These are phyloP conservation scores for Tephrocybe sp. DNA, from an alignment of 768 basidiomycete species.

Conservation along the genomic window DNA sequence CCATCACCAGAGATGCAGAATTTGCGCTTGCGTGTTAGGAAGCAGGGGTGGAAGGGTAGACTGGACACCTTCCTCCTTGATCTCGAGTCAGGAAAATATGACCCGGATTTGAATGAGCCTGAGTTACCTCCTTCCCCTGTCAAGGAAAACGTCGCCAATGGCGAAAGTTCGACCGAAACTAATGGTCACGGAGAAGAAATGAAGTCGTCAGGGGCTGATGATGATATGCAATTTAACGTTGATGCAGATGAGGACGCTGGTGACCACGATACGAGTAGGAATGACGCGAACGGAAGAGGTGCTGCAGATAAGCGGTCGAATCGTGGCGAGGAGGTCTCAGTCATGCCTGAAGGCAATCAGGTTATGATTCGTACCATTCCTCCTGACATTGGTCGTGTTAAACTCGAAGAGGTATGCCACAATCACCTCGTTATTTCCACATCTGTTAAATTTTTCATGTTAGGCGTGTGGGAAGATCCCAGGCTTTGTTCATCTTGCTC, in stretches of 20 bases:
- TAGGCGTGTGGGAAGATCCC: constrained; percentile 77
- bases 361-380: constrained; percentile 96
- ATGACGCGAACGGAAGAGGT: constrained; percentile 60
- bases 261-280: constrained; percentile 56
- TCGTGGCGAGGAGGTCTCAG: constrained; percentile 73
- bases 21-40: constrained; percentile 76
- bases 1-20: constrained; percentile 67
- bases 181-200: constrained; percentile 53
- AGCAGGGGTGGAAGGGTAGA: constrained; percentile 81
- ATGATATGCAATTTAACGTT: constrained; percentile 74
- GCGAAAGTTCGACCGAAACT: constrained; percentile 36
- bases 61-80: constrained; percentile 73
- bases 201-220: constrained; percentile 54
- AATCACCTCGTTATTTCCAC: background rate
- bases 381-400: constrained; percentile 86
- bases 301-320: constrained; percentile 45
- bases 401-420: constrained; percentile 78
- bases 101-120: constrained; percentile 69
- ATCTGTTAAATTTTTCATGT: background rate
- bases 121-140: constrained; percentile 47
- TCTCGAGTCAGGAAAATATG: constrained; percentile 83
- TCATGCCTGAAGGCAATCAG: constrained; percentile 78
- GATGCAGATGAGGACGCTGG: constrained; percentile 71
- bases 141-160: constrained; percentile 53
- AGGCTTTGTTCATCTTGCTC: constrained; percentile 85